A percentile compares a stretch with the other conserved stretches of the same genome.
phyloP scores from a whole-genome alignment of 345 rosid species.

The Citrus glauca region DNA sequence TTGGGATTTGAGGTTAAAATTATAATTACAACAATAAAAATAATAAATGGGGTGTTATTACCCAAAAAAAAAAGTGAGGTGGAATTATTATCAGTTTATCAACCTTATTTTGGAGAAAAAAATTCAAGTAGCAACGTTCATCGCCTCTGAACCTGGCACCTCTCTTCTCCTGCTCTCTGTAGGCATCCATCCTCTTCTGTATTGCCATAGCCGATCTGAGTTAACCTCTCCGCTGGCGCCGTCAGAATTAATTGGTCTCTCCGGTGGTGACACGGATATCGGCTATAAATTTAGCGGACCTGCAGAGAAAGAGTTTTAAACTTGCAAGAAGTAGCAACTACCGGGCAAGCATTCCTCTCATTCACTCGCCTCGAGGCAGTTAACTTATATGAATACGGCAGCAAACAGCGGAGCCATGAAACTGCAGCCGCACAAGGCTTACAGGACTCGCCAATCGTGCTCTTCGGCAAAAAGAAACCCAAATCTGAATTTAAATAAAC shows the following conservation, averaged over 20 bases:
- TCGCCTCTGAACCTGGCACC: not conserved
- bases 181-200: not conserved
- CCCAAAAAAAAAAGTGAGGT: no score
- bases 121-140: no score
- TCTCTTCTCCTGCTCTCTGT: not conserved
- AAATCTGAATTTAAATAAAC: slow-evolving; percentile 18
- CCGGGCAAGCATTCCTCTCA: not conserved
- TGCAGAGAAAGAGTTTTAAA: no score
- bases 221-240: not conserved
- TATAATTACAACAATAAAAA: no score
- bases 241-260: not conserved
- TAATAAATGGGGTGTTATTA: no score
- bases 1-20: no score
- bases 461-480: slow-evolving; percentile 55
- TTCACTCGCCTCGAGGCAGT: not conserved
- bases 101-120: no score
- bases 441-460: slow-evolving; percentile 68
- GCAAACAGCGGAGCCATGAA: slow-evolving; percentile 21
- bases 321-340: no score
- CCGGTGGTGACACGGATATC: no score
- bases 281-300: no score
- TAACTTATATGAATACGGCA: no score
- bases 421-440: slow-evolving; percentile 55
- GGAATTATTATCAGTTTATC: no score
- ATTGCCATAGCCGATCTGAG: not conserved